Conservation (phyloP, 495 filamentous ascomycete genomes). For the Acidomyces sp. region DNA sequence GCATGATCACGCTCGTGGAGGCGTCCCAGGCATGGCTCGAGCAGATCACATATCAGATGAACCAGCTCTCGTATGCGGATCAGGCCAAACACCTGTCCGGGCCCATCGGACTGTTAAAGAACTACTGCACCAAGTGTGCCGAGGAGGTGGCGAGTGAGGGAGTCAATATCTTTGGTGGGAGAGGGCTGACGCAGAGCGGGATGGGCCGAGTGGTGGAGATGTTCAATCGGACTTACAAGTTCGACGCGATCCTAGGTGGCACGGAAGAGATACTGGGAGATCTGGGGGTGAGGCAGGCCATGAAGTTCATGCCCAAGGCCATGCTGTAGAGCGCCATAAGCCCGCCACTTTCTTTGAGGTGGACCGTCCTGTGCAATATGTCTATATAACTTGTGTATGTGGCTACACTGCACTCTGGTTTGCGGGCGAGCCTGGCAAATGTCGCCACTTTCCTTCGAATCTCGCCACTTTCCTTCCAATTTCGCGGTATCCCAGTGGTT, state of each 20-base stretch:
- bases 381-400: too few species aligned
- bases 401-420: too few species aligned
- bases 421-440: too few species aligned
- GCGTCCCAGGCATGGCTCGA: conserved; percentile 79
- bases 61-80: conserved; percentile 66
- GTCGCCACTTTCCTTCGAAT: too few species aligned
- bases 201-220: conserved; percentile 73
- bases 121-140: conserved; percentile 57
- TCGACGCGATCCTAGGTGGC: conserved; percentile 75
- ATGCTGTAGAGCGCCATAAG: too few species aligned
- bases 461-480: too few species aligned
- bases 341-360: too few species aligned
- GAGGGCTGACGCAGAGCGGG: conserved; percentile 65
- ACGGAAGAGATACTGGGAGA: conserved; percentile 77
- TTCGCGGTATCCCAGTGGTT: too few species aligned
- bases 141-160: conserved; percentile 73
- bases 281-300: conserved; percentile 67
- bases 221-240: conserved; percentile 78
- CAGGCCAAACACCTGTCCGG: conserved; percentile 65
- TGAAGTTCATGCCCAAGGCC: conserved; percentile 71
- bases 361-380: too few species aligned
- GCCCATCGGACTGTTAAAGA: conserved; percentile 75
- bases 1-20: conserved; percentile 75
- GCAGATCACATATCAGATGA: conserved; percentile 76
- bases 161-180: conserved; percentile 77